Percentiles rank a stretch among this genome's conserved stretches.
Evolutionary conservation across 495 filamentous ascomycete species (phyloP).

Genomic region (Sordaria brevicollis): DNA sequence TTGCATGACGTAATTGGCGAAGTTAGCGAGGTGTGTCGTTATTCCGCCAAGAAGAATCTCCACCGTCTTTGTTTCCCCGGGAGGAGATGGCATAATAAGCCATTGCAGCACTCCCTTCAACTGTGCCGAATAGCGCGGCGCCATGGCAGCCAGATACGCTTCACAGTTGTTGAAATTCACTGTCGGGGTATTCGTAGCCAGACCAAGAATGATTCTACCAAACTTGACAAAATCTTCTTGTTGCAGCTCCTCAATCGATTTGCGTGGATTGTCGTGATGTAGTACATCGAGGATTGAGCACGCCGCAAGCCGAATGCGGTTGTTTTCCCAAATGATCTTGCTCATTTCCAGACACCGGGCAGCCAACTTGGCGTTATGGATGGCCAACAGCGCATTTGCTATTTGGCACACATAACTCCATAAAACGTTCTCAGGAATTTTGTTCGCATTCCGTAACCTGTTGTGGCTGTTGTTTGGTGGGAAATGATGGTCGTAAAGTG

Average conservation of each 20-base stretch:
- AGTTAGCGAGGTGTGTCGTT: slow-evolving; percentile 55
- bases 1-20: slow-evolving; percentile 65
- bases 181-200: slow-evolving; percentile 55
- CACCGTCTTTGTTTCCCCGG: slow-evolving; percentile 50
- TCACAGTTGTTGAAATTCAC: slow-evolving; percentile 43
- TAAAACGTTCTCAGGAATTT: slow-evolving; percentile 65
- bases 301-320: slow-evolving; percentile 78
- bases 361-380: slow-evolving; percentile 72
- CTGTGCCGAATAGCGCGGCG: slow-evolving; percentile 58
- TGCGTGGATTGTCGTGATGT: slow-evolving; percentile 54
- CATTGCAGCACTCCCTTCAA: slow-evolving; percentile 67
- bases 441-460: slow-evolving; percentile 28
- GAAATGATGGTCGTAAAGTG: slow-evolving; percentile 76
- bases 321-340: slow-evolving; percentile 76
- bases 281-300: slow-evolving; percentile 84
- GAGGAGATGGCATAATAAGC: slow-evolving; percentile 52
- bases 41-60: slow-evolving; percentile 70
- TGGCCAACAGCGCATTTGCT: slow-evolving; percentile 74
- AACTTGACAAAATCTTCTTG: slow-evolving; percentile 80
- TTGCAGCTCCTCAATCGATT: slow-evolving; percentile 61
- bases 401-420: slow-evolving; percentile 94
- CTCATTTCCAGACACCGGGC: slow-evolving; percentile 72
- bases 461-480: slow-evolving; percentile 43
- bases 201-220: slow-evolving; percentile 67
- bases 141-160: slow-evolving; percentile 60